These are phyloP conservation scores for Pichia sp. DNA, from an alignment of 1,139 yeast genomes.

Conservation along the genomic window DNA sequence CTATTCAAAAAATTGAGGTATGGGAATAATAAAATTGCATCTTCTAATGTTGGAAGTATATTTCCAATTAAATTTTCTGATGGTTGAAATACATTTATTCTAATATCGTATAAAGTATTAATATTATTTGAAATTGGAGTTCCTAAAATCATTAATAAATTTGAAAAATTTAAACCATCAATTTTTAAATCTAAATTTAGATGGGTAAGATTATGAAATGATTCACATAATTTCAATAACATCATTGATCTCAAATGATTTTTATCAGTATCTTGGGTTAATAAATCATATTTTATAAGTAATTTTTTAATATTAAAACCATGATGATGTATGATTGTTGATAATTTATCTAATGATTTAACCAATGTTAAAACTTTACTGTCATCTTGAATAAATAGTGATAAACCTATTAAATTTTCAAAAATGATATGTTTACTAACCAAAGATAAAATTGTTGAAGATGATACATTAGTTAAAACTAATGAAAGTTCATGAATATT, in stretches of 20 bases:
- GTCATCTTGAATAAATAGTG: slow-evolving; percentile 28
- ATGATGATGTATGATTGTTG: slow-evolving; percentile 19
- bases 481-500: slow-evolving; percentile 24
- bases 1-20: slow-evolving; percentile 22
- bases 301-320: slow-evolving; percentile 22
- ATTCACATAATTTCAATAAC: slow-evolving; percentile 25
- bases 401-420: slow-evolving; percentile 24
- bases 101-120: slow-evolving; percentile 20
- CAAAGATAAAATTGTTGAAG: slow-evolving; percentile 24
- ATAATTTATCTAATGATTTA: slow-evolving; percentile 24
- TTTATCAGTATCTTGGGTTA: slow-evolving; percentile 24
- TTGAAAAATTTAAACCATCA: slow-evolving; percentile 24
- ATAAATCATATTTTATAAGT: slow-evolving; percentile 22
- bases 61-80: slow-evolving; percentile 27
- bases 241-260: slow-evolving; percentile 29
- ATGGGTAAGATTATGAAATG: slow-evolving; percentile 19
- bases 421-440: slow-evolving; percentile 25
- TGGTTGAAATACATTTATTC: slow-evolving; percentile 24
- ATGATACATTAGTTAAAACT: slow-evolving; percentile 28
- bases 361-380: slow-evolving; percentile 25
- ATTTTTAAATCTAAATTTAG: slow-evolving; percentile 23
- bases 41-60: slow-evolving; percentile 25
- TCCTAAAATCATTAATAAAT: slow-evolving; percentile 28
- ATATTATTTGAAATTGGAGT: slow-evolving; percentile 25
- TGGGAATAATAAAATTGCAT: slow-evolving; percentile 25